Evolutionary conservation across 2,329 filamentous ascomycete genomes (phyloP), one percentile per base, ranked within the genome.

Genomic region (Cryphonectria carpinicola): DNA sequence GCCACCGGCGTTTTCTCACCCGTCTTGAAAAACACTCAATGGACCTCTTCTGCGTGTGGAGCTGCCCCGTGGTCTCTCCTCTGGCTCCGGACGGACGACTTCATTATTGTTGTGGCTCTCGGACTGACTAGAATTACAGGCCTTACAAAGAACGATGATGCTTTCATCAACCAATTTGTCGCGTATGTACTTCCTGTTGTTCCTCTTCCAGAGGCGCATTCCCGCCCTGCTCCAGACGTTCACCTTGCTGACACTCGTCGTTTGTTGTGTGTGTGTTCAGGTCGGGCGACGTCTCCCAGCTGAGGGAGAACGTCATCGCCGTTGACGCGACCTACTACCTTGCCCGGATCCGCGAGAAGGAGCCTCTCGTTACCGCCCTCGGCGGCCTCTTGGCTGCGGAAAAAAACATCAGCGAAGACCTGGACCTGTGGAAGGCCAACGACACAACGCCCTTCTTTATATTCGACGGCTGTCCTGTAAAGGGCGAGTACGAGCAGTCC

Each of bases 281-380:
- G 78, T 87, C 85, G 65, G 87, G 89, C 76, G 85, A 90, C 71
- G 81, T 97, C 75, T 86, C 90, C 72, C 88, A 93, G 73, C 86
- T 98, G 76, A 89, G 92, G 78, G 91, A 91, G 79, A 89, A 89
- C 72, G 88, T 91, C 68, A 88, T 98, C 76, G 95, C 91, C 74
- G 90, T 98, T 77, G 95, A 98, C 84, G 96, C 95, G 69, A 92
- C 93, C 67, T 92, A 97, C 81, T 98, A 96, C 80, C 88, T 99
- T 74, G 88, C 92, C 79, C 89, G 90, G 71, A 88, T 97, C 74
- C 89, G 97, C 76, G 89, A 92, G 78, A 92, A 93, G 78, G 96
- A 99, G 81, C 95, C 95, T 58, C 90, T 99, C 46, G 88, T 98
- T 46, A 90, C 94, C 69, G 96, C 96, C 32, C 88, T 98, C 64